Conservation (phyloP, 2,329 filamentous ascomycete species). For the Dactylonectria macrodidyma region DNA sequence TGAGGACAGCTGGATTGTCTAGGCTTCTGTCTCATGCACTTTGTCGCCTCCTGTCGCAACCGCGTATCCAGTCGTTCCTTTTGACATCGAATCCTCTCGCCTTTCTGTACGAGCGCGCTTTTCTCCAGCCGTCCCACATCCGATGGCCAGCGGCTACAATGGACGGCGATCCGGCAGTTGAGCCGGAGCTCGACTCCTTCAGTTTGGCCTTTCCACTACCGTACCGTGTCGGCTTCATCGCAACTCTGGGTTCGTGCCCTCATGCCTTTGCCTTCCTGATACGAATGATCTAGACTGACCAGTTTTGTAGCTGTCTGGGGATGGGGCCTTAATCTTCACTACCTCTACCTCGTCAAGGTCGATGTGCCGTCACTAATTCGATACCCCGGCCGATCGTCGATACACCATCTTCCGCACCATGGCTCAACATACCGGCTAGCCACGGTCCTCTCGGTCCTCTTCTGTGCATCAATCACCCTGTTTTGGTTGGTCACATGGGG, state of each 20-base stretch:
- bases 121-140: slow-evolving; percentile 21
- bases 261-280: background rate
- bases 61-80: slow-evolving; percentile 29
- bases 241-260: slow-evolving; percentile 79
- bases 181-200: slow-evolving; percentile 84
- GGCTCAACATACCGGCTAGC: slow-evolving; percentile 90
- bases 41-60: slow-evolving; percentile 12
- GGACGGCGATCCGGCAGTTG: slow-evolving; percentile 82
- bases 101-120: slow-evolving; percentile 23
- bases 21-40: slow-evolving; percentile 36
- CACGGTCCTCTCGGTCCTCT: slow-evolving; percentile 79
- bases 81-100: slow-evolving; percentile 28
- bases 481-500: slow-evolving; percentile 90
- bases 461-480: slow-evolving; percentile 78
- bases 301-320: slow-evolving; percentile 85
- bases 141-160: slow-evolving; percentile 60
- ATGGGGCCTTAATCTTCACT: slow-evolving; percentile 94
- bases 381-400: slow-evolving; percentile 82
- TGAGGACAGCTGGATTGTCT: slow-evolving; percentile 47
- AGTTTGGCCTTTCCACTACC: slow-evolving; percentile 90
- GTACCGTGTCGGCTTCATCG: slow-evolving; percentile 88
- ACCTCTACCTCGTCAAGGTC: slow-evolving; percentile 84
- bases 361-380: slow-evolving; percentile 89
- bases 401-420: slow-evolving; percentile 82
- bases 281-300: slow-evolving; percentile 26